A percentile compares a stretch with the other conserved stretches of the same genome.
phyloP scores from a whole-genome alignment of 176 grass and related monocot genomes.

The Cenchrus americanus region DNA sequence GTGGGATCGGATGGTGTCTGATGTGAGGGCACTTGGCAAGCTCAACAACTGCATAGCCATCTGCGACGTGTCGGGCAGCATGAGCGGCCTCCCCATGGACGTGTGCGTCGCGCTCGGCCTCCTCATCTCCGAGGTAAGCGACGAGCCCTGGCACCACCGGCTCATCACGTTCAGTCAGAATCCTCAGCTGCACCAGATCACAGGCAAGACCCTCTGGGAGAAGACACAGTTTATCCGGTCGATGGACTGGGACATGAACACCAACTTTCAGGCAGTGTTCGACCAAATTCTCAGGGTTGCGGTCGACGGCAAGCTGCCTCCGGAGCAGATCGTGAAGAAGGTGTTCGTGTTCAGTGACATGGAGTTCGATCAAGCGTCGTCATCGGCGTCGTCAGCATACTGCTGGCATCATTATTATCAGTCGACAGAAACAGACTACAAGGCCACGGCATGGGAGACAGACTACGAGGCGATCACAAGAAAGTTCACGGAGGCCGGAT shows the following conservation, averaged over 20 bases:
- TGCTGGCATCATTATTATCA: too few species aligned
- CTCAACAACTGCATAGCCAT: constrained; percentile 74
- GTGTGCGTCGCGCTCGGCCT: constrained; percentile 78
- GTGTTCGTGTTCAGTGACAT: constrained; percentile 84
- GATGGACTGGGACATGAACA: constrained; percentile 54
- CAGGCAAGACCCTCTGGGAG: background rate
- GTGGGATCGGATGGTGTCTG: constrained; percentile 68
- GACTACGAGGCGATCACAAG: too few species aligned
- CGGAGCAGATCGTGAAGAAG: constrained; percentile 20
- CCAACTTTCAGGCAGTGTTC: constrained; percentile 60
- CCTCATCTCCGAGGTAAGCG: constrained; percentile 69
- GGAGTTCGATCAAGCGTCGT: too few species aligned
- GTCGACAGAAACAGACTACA: too few species aligned
- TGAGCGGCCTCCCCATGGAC: constrained; percentile 49
- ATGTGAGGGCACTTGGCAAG: constrained; percentile 41
- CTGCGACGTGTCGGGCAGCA: constrained; percentile 84
- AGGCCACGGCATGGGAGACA: too few species aligned
- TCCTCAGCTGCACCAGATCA: constrained; percentile 56
- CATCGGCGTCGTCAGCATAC: too few species aligned
- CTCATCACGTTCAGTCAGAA: constrained; percentile 59
- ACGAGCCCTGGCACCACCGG: constrained; percentile 66
- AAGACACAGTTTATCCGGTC: constrained; percentile 41
- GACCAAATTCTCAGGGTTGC: constrained; percentile 29
- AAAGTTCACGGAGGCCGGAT: too few species aligned
- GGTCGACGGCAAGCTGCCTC: background rate